Base-by-base conservation (phyloP, 139 green algal genomes). In the Coelastrella sp. region DNA sequence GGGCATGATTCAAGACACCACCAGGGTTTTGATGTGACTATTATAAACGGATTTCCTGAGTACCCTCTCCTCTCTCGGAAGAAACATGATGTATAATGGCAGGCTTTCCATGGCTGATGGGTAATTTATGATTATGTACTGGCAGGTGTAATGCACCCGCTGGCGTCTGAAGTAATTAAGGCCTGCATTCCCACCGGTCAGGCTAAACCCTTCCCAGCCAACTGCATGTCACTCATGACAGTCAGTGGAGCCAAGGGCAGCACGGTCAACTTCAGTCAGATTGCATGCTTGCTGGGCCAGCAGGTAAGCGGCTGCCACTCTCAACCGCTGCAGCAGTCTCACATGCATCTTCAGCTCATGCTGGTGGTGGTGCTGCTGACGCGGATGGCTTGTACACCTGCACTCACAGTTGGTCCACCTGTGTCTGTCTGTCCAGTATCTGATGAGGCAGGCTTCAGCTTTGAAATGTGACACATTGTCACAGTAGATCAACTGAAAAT, bases 231-330 rank as follows among this genome's bases (percentile, higher is more conserved):
- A 22, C 92, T 99, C 20, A 99, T 99, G 98, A 99, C 98, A 11
- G 91, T 97, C 20, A 95, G 94, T 10, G 96, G 97, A 24, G 97
- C 97, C 92, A 99, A 99, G 94, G 98, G 98, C 35, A 98, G 94
- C 24, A 92, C 97, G 61, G 98, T 99, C 84, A 99, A 99, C 94
- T 99, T 99, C 91, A 97, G 93, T 15, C 98, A 99, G 95, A 99
- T 99, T 89, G 95, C 93, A 0, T 98, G 95, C 87, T 94, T 99
- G 83, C 94, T 99, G 87, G 98, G 98, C 10, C 98, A 99, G 95
- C 84, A 88, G 68, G 84, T 88, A 22, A 22, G 66, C 9, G 7
- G 68, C 17, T 8, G 19, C 19, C 68, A 8, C 15, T n/a, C 15
- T 17, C 24, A 27, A 10, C 7, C 35, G 19, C 17, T 76, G 19